phyloP scores from a whole-genome alignment of 208 protist species.

The Wallacemonas sp. region DNA sequence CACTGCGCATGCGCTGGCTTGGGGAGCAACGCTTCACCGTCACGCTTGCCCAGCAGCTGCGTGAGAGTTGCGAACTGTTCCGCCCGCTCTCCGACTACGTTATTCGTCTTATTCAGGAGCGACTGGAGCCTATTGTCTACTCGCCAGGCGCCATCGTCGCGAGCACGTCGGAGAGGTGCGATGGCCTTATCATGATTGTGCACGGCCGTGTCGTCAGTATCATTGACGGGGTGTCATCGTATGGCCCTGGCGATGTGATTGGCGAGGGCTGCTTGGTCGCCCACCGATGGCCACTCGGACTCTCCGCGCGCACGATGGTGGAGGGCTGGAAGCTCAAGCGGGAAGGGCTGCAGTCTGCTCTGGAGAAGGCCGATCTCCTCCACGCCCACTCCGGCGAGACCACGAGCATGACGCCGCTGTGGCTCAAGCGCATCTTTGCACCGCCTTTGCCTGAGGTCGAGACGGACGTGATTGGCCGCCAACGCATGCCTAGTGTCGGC shows the following conservation, averaged over 20 bases:
- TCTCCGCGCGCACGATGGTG: constrained; percentile 80
- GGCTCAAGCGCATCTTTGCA: constrained; percentile 72
- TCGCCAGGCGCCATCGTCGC: constrained; percentile 69
- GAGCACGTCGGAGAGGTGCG: constrained; percentile 67
- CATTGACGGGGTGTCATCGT: constrained; percentile 63
- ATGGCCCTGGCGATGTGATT: constrained; percentile 73
- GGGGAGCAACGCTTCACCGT: constrained; percentile 78
- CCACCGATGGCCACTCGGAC: constrained; percentile 81
- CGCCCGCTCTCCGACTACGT: constrained; percentile 52
- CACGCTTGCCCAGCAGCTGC: constrained; percentile 62
- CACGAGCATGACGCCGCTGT: constrained; percentile 44
- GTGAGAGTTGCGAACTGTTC: constrained; percentile 62
- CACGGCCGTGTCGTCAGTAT: constrained; percentile 61
- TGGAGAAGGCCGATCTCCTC: constrained; percentile 66
- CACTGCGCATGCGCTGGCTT: constrained; percentile 81
- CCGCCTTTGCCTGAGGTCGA: constrained; percentile 62
- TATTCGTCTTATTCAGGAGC: constrained; percentile 82
- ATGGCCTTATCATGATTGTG: constrained; percentile 75
- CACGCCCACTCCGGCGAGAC: constrained; percentile 69
- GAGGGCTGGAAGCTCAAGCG: constrained; percentile 81
- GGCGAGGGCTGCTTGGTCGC: constrained; percentile 76
- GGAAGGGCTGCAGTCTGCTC: constrained; percentile 56
- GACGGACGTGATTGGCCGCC: constrained; percentile 64
- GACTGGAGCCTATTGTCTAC: constrained; percentile 81
- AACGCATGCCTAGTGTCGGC: constrained; percentile 69